These are phyloP conservation scores for Chaetomium tenue DNA, from an alignment of 495 filamentous ascomycete genomes.

Conservation along the genomic window DNA sequence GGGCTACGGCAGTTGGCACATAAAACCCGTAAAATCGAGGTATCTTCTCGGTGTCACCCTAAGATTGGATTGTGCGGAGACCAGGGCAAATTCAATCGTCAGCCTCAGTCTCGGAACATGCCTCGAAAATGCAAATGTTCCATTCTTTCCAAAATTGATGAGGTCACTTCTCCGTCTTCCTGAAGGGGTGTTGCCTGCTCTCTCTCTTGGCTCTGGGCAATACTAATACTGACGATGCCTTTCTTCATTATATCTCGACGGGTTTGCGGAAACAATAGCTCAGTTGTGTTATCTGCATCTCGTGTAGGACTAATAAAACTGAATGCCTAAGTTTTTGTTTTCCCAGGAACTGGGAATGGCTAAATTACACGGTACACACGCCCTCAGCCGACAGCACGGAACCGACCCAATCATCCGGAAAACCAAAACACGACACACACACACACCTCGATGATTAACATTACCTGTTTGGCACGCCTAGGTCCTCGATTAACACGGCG, in stretches of 20 bases:
- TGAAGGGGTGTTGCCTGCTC: too few relatives aligned
- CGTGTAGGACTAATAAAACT: background rate
- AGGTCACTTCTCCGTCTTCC: background rate
- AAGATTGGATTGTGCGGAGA: background rate
- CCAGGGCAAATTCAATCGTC: conserved; percentile 6
- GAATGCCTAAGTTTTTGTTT: background rate
- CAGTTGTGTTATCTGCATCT: background rate
- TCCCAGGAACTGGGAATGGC: background rate
- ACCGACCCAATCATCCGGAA: background rate
- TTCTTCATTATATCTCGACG: too few relatives aligned
- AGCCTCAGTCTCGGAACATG: conserved; percentile 7
- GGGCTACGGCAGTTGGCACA: background rate
- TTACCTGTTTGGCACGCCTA: too few relatives aligned
- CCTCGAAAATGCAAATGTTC: background rate
- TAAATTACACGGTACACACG: background rate
- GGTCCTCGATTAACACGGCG: background rate
- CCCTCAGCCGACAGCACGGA: conserved; percentile 1
- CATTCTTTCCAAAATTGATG: background rate
- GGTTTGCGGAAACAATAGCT: background rate
- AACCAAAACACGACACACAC: background rate
- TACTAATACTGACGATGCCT: too few relatives aligned
- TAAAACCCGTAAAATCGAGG: background rate
- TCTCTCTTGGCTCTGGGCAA: too few relatives aligned
- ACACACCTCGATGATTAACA: background rate
- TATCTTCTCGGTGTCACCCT: background rate